A percentile compares a stretch with the other conserved stretches of the same genome.
Evolutionary conservation across 306 rosid species (phyloP).

Genomic region (Ochetophila trinervis): DNA sequence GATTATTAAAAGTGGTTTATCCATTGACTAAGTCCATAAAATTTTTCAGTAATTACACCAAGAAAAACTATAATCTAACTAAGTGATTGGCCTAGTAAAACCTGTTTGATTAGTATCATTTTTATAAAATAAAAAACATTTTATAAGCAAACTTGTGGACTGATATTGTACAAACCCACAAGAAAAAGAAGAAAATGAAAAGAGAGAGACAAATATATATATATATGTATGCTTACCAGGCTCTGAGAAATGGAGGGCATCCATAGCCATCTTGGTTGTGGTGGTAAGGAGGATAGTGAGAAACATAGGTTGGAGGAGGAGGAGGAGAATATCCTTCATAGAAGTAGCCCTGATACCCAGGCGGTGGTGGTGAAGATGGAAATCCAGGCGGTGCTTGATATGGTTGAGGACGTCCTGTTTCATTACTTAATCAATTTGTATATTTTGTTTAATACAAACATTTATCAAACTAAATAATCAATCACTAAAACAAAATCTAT

Average conservation of each 20-base stretch:
- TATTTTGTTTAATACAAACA: too few relatives aligned
- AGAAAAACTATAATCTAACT: too few relatives aligned
- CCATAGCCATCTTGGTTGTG: slow-evolving; percentile 14
- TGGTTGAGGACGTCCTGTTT: neutral
- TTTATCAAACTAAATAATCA: neutral
- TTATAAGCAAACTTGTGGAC: too few relatives aligned
- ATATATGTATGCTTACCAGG: too few relatives aligned
- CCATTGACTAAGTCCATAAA: too few relatives aligned
- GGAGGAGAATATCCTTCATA: slow-evolving; percentile 21
- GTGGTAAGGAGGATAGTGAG: slow-evolving; percentile 18
- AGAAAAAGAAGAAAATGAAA: neutral
- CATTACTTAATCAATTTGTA: neutral
- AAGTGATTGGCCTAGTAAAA: neutral
- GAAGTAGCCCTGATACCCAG: slow-evolving; percentile 31
- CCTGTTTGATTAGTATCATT: neutral
- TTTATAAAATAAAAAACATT: too few relatives aligned
- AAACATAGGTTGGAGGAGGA: slow-evolving; percentile 12
- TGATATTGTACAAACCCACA: too few relatives aligned
- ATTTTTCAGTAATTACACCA: too few relatives aligned
- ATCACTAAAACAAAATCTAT: too few relatives aligned
- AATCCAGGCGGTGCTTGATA: slow-evolving; percentile 6
- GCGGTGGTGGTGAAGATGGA: slow-evolving; percentile 5
- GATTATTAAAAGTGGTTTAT: too few relatives aligned
- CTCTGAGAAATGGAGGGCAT: slow-evolving; percentile 21
- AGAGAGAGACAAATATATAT: neutral